Evolutionary conservation across 164 flowering plant species (phyloP).

Genomic region (Magnolia sinica): DNA sequence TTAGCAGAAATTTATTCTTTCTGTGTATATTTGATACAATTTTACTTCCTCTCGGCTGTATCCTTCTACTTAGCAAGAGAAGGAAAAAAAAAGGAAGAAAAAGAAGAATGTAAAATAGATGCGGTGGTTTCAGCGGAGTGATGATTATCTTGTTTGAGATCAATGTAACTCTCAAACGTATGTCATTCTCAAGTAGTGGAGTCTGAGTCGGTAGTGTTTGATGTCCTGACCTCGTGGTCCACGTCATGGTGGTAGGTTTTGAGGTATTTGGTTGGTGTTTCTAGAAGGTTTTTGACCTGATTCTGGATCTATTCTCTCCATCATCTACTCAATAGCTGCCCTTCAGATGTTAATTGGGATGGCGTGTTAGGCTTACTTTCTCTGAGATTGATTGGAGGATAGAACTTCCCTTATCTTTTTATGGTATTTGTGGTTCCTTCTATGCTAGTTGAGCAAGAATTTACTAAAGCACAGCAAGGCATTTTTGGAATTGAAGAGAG

Average conservation of each 20-base stretch:
- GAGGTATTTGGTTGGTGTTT: too few relatives aligned
- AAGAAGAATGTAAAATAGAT: too few relatives aligned
- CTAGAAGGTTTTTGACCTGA: not conserved
- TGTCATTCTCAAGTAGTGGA: not conserved
- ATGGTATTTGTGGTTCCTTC: not conserved
- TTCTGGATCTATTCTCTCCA: not conserved
- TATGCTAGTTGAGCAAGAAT: not conserved
- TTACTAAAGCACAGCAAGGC: not conserved
- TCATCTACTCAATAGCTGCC: not conserved
- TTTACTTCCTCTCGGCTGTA: not conserved
- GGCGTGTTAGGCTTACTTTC: not conserved
- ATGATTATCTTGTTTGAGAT: too few relatives aligned
- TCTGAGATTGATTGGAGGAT: not conserved
- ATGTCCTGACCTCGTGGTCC: not conserved
- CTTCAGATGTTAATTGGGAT: not conserved
- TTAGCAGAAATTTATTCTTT: not conserved
- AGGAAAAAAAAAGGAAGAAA: not conserved
- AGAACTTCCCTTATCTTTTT: not conserved
- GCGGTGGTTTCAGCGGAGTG: not conserved
- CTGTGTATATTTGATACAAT: too few relatives aligned
- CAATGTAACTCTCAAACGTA: not conserved
- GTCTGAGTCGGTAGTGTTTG: not conserved
- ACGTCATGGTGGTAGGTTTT: not conserved
- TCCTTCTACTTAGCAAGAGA: not conserved
- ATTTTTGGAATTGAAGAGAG: too few relatives aligned